A percentile compares a stretch with the other conserved stretches of the same genome.
These are phyloP conservation scores for Nigrospora osmanthi DNA, from an alignment of 2,329 filamentous ascomycete species.

Conservation along the genomic window DNA sequence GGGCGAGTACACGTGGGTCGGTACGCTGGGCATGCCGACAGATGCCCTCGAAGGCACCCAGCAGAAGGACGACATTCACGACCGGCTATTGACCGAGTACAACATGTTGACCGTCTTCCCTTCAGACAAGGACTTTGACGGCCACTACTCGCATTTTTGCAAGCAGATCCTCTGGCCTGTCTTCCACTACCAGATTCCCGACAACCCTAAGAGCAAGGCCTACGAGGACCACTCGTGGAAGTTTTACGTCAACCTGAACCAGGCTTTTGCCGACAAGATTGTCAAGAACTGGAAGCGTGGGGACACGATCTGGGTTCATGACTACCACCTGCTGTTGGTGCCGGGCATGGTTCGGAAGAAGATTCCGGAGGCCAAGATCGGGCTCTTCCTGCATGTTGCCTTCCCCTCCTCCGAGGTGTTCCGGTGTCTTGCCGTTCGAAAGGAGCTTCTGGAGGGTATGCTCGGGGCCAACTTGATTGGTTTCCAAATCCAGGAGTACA, in stretches of 20 bases:
- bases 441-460: constrained; percentile 83
- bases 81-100: constrained; percentile 71
- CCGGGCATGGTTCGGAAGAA: constrained; percentile 85
- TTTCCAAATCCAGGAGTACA: constrained; percentile 91
- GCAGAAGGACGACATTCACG: constrained; percentile 76
- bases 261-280: constrained; percentile 86
- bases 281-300: constrained; percentile 88
- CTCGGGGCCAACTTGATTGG: constrained; percentile 87
- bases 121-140: constrained; percentile 86
- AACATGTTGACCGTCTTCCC: constrained; percentile 79
- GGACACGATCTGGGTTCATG: constrained; percentile 90
- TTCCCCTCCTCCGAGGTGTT: constrained; percentile 97
- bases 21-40: constrained; percentile 88
- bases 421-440: constrained; percentile 79
- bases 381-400: constrained; percentile 90
- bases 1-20: constrained; percentile 79
- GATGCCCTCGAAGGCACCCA: constrained; percentile 69
- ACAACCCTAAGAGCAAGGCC: constrained; percentile 96
- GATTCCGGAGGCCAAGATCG: constrained; percentile 87
- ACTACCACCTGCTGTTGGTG: constrained; percentile 88
- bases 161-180: constrained; percentile 97
- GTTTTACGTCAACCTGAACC: constrained; percentile 87
- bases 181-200: constrained; percentile 96
- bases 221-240: constrained; percentile 97
- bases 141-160: constrained; percentile 93